Percentiles rank a stretch among this genome's conserved stretches.
These are phyloP conservation scores for Penicillium sumatraense DNA, from an alignment of 2,329 filamentous ascomycete genomes.

Conservation along the genomic window DNA sequence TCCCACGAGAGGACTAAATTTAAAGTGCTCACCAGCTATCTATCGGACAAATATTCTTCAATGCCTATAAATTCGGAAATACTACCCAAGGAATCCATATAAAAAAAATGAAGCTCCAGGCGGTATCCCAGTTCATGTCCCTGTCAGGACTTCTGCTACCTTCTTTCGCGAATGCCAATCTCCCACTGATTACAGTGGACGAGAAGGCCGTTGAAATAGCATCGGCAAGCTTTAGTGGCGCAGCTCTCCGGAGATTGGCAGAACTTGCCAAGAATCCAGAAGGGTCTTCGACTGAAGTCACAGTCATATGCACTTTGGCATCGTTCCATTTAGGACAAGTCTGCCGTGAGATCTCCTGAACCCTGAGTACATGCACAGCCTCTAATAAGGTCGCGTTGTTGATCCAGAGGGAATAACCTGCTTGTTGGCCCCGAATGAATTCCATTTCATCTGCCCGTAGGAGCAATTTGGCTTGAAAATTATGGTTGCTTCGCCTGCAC, in stretches of 20 bases:
- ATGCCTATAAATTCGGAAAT: constrained; percentile 1
- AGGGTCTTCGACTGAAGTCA: neutral
- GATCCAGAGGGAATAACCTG: neutral
- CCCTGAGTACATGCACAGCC: neutral
- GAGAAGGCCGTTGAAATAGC: neutral
- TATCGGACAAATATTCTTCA: neutral
- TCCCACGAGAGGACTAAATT: neutral
- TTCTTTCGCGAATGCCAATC: neutral
- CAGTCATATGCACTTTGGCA: neutral
- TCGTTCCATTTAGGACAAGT: neutral
- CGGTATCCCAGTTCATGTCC: neutral
- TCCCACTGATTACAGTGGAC: neutral
- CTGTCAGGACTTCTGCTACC: neutral
- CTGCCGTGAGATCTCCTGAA: neutral
- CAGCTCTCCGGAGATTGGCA: neutral
- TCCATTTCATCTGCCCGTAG: constrained; percentile 1
- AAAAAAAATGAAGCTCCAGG: neutral
- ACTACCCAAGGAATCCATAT: neutral
- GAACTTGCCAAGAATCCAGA: neutral
- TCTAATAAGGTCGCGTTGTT: neutral
- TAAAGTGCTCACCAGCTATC: neutral
- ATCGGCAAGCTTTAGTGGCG: neutral
- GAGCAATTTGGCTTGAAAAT: neutral
- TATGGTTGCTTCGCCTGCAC: neutral
- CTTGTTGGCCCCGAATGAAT: neutral